Base-by-base conservation (phyloP, 1,284 basidiomycete genomes). In the Xerocomus tenax region DNA sequence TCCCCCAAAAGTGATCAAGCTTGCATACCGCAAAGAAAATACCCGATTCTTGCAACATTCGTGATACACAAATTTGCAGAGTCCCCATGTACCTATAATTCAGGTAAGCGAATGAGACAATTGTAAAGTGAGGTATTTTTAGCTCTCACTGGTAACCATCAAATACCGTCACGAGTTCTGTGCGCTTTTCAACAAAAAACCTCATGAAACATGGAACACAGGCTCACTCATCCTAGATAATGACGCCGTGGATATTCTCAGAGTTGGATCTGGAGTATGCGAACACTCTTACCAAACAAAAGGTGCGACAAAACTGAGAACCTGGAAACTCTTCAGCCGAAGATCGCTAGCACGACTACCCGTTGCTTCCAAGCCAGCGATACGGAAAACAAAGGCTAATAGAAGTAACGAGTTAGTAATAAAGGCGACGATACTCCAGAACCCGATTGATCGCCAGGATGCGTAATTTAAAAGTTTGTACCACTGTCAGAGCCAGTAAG, bases 21-120 rank as follows among this genome's bases (percentile, higher is more conserved):
- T 28, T 29, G 62, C 77, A 45, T 55, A 91, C 87, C 65, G 81
- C 79, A 72, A 95, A 93, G 74, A 97, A 98, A 50, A 95, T 91
- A 3, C 87, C 83, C 8, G 89, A 92, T 67, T 97, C 93, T 63
- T 87, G 82, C 55, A 96, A 71, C 93, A 96, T 96, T 12, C 88
- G 77, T 12, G 84, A 79, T 16, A 91, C 79, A 57, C 89, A 91
- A 30, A 92, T 89, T 60, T 91, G 87, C 83, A 88, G 84, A 1
- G 84, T 89, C 2, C 88, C 88, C 44, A 90, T 76, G 57, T 86
- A 89, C 60, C 82, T 85, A 45, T 36, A 34, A n/a, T 81, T 44
- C 23, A 40, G 18, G 6, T 5, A 4, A 48, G 47, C 42, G 30
- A 50, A 36, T 50, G 23, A 47, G 28, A 38, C n/a, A 15, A 21